phyloP scores from a whole-genome alignment of 306 rosid genomes.

The Rosa chinensis region DNA sequence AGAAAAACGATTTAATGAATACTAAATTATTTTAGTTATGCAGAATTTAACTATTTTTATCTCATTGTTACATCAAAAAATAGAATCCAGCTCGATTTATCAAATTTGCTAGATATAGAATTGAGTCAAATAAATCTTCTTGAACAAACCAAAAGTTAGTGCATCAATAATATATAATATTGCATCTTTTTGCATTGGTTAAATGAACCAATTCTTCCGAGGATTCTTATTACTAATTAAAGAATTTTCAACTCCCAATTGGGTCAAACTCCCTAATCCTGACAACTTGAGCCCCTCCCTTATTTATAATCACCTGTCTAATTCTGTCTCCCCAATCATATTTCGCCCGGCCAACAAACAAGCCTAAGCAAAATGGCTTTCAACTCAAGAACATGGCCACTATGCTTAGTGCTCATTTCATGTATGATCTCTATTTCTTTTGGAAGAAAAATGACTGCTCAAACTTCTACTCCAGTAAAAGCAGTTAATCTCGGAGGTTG shows the following conservation, averaged over 20 bases:
- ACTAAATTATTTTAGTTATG: neutral
- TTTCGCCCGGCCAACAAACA: neutral
- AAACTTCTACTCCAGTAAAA: constrained; percentile 25
- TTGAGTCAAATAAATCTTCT: neutral
- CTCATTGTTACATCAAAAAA: neutral
- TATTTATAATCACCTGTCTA: neutral
- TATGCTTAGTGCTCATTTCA: constrained; percentile 23
- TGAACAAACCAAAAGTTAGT: neutral
- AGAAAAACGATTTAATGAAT: neutral
- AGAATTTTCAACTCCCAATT: neutral
- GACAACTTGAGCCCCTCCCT: neutral
- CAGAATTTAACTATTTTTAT: neutral
- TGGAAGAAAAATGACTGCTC: constrained; percentile 22
- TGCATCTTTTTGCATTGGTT: neutral
- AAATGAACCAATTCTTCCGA: neutral
- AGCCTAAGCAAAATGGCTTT: constrained; percentile 20
- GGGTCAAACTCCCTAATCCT: neutral
- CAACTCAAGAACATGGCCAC: constrained; percentile 26
- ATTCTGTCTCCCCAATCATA: no score
- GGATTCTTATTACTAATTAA: neutral
- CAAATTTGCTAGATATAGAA: neutral
- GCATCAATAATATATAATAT: neutral
- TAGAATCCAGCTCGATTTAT: neutral
- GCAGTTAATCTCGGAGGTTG: constrained; percentile 84
- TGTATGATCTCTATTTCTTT: constrained; percentile 10